Percentiles rank a stretch among this genome's conserved stretches.
Evolutionary conservation across 805 yeast genomes (phyloP).

Genomic region (Myxozyma monticola): DNA sequence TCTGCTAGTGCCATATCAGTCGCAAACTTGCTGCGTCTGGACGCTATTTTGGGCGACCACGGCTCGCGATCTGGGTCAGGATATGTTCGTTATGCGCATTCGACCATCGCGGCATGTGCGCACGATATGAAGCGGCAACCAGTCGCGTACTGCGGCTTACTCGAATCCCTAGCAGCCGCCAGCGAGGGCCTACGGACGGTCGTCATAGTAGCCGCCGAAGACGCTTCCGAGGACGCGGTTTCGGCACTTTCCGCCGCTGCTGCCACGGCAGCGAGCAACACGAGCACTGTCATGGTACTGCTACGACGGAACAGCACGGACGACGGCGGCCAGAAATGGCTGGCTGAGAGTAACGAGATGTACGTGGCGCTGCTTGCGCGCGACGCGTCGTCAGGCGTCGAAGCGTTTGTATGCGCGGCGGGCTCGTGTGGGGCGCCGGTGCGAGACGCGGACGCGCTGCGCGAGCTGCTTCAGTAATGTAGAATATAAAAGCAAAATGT

Average conservation of each 20-base stretch:
- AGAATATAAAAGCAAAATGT: too few relatives aligned
- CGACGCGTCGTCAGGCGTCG: neutral
- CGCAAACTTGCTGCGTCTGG: constrained; percentile 37
- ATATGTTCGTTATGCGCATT: too few relatives aligned
- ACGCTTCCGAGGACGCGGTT: constrained; percentile 3
- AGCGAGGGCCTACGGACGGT: constrained; percentile 20
- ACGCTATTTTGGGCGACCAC: constrained; percentile 26
- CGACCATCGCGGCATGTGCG: constrained; percentile 20
- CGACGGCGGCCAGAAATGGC: constrained; percentile 12
- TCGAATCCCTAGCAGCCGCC: constrained; percentile 17
- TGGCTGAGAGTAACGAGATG: constrained; percentile 11
- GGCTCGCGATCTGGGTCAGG: too few relatives aligned
- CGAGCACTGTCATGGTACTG: constrained; percentile 11
- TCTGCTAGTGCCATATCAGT: constrained; percentile 41
- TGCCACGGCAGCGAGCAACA: too few relatives aligned
- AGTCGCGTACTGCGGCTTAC: constrained; percentile 16
- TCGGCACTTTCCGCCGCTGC: too few relatives aligned
- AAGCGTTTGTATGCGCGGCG: constrained; percentile 20
- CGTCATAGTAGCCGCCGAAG: constrained; percentile 6
- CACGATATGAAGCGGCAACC: constrained; percentile 22
- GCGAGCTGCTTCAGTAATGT: too few relatives aligned
- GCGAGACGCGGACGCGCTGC: constrained; percentile 6
- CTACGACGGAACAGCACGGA: constrained; percentile 5
- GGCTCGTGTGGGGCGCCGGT: constrained; percentile 24
- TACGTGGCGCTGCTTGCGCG: constrained; percentile 5